Conservation (phyloP, 805 yeast species). For the Dipodascus geniculatus region DNA sequence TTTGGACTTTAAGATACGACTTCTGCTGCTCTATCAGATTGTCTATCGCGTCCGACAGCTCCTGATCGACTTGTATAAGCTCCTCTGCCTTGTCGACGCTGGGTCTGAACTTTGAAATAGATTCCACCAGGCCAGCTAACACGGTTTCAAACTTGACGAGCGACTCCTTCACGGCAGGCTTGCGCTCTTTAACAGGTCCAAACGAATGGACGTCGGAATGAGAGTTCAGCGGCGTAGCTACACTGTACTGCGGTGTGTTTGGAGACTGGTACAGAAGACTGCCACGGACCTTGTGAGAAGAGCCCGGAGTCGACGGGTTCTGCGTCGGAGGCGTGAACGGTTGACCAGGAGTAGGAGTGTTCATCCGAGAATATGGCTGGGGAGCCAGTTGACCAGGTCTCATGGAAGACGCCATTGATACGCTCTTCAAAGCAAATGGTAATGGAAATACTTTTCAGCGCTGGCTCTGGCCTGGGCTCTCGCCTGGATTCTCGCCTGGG, state of each 20-base stretch:
- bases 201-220: constrained; percentile 10
- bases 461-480: too few relatives aligned
- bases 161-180: background rate
- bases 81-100: constrained; percentile 18
- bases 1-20: constrained; percentile 17
- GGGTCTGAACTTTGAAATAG: constrained; percentile 20
- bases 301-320: background rate
- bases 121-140: constrained; percentile 18
- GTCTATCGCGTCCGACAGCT: constrained; percentile 17
- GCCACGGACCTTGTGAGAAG: background rate
- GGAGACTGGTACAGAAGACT: background rate
- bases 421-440: too few relatives aligned
- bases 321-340: background rate
- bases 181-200: background rate
- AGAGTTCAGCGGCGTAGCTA: background rate
- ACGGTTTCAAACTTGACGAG: constrained; percentile 5
- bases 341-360: background rate
- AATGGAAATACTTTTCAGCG: too few relatives aligned
- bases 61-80: constrained; percentile 18
- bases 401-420: background rate
- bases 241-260: background rate
- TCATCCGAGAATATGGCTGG: background rate
- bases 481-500: background rate
- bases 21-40: constrained; percentile 22
- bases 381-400: background rate